Evolutionary conservation across 352 stramenopile species (phyloP), one percentile per base, ranked within the genome.

Genomic region (Blastocystis sp.): DNA sequence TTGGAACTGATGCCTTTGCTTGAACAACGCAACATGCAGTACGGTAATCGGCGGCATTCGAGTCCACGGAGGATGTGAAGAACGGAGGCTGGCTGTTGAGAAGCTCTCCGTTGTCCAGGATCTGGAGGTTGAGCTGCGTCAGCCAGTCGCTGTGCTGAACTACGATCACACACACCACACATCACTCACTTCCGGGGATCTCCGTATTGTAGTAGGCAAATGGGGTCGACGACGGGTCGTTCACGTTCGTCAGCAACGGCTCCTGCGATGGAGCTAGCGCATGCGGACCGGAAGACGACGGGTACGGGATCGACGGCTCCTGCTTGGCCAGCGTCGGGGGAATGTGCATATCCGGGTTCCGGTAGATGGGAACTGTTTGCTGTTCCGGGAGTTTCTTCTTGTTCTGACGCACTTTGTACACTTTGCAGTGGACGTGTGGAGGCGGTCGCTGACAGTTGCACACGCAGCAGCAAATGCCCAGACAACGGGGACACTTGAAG

Each of bases 391-490:
- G 62, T 29, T 89, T 89, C 31, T 61, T 51, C 41, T 89, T 89
- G 24, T 74, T 89, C 61, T 89, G 63, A 35, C 79, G 62, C 63
- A 89, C 79, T 55, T 89, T 89, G 29, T 89, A 89, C 24, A 89
- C 79, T 78, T 89, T 89, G 67, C 79, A 89, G 55, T 89, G 79
- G 6, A 89, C 79, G 50, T 89, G 79, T 26, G 79, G 79, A 50
- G 79, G 79, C 33, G 79, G 79, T 0, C 62, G 41, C 51, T 80
- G 63, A 24, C 79, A 89, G 21, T 89, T 80, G 26, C 60, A 89
- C 0, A 89, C 79, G 37, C 79, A 89, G 41, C 79, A 89, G 26
- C 79, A 89, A 50, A 89, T 80, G 3, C 79, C 79, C 24, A 79
- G 29, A 78, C 79, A 89, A 1, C 79, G 59, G 62, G 79, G 79